Percentiles rank a stretch among this genome's conserved stretches.
Conservation (phyloP, 148 eudicot genomes). For the Bassia scoparia region DNA sequence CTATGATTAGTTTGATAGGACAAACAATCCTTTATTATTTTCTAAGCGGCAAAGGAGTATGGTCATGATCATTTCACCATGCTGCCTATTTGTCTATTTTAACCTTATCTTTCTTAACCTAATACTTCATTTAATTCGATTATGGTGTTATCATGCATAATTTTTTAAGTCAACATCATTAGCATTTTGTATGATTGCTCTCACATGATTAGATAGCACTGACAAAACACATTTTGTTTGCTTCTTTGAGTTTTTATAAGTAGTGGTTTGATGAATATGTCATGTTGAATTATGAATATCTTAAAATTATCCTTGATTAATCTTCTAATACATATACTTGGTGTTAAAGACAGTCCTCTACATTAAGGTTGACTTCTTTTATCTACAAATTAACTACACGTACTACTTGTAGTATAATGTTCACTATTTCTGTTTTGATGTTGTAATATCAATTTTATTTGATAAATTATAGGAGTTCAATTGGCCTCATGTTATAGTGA, state of each 20-base stretch:
- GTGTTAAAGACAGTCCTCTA: too few relatives aligned
- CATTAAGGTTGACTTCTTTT: too few relatives aligned
- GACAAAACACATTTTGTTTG: background rate
- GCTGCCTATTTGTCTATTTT: background rate
- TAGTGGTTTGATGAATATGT: background rate
- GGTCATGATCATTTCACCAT: background rate
- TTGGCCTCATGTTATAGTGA: too few relatives aligned
- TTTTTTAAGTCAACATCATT: background rate
- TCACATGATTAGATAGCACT: background rate
- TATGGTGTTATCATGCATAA: background rate
- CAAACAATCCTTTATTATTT: conserved; percentile 5
- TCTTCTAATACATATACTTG: too few relatives aligned
- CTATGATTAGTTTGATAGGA: conserved; percentile 13
- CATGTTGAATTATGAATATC: too few relatives aligned
- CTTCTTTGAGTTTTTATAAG: background rate
- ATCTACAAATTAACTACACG: too few relatives aligned
- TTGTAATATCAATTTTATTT: too few relatives aligned
- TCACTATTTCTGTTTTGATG: too few relatives aligned
- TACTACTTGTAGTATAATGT: too few relatives aligned
- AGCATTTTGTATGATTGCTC: conserved; percentile 4
- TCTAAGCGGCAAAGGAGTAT: background rate
- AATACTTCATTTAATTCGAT: conserved; percentile 2
- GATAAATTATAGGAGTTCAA: too few relatives aligned
- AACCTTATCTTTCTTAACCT: background rate
- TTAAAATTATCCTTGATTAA: too few relatives aligned